phyloP scores from a whole-genome alignment of 768 basidiomycete genomes.

The Suillus subluteus region DNA sequence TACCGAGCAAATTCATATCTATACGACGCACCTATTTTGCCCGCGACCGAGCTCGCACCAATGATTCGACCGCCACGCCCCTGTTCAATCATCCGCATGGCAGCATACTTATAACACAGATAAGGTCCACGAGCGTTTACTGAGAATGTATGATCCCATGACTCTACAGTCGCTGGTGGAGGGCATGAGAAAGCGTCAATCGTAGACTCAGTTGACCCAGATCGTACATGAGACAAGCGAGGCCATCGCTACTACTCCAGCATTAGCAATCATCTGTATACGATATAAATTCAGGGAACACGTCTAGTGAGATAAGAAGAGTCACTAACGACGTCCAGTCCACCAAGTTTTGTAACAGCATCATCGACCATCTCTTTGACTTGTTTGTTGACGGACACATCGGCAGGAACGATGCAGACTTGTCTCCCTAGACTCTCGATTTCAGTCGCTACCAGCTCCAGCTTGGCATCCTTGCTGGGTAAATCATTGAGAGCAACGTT shows the following conservation, averaged over 20 bases:
- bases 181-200: not conserved
- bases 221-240: slow-evolving; percentile 18
- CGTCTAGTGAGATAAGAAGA: too few species aligned
- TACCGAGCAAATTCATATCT: not conserved
- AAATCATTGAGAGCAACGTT: slow-evolving; percentile 19
- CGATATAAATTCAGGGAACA: too few species aligned
- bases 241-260: slow-evolving; percentile 16
- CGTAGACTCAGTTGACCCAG: not conserved
- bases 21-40: slow-evolving; percentile 15
- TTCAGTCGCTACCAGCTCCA: slow-evolving; percentile 8
- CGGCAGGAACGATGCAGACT: slow-evolving; percentile 2
- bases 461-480: slow-evolving; percentile 11
- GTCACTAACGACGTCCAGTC: too few species aligned
- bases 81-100: slow-evolving; percentile 60
- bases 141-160: slow-evolving; percentile 46
- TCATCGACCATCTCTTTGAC: slow-evolving; percentile 21
- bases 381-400: slow-evolving; percentile 12
- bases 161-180: slow-evolving; percentile 35
- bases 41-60: slow-evolving; percentile 34
- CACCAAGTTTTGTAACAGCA: too few species aligned
- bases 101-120: slow-evolving; percentile 68
- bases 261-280: slow-evolving; percentile 23
- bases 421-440: slow-evolving; percentile 1
- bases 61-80: slow-evolving; percentile 58
- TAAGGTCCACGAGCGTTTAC: slow-evolving; percentile 62